These are phyloP conservation scores for Phytophthora tentaculata DNA, from an alignment of 352 stramenopile genomes.

Conservation along the genomic window DNA sequence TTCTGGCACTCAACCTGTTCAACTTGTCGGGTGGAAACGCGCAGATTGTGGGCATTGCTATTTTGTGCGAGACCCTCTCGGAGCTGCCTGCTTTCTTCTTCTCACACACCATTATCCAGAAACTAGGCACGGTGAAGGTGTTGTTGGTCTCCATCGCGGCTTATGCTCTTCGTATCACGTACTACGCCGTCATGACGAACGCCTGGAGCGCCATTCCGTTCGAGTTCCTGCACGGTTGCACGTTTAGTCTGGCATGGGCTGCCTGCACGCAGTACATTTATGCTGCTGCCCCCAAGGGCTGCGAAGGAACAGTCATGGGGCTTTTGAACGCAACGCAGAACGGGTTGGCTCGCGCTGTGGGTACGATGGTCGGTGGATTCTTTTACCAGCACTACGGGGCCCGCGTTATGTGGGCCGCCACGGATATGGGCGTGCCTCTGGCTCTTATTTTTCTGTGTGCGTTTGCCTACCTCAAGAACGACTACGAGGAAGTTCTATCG, in stretches of 20 bases:
- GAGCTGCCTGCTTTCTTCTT: conserved; percentile 81
- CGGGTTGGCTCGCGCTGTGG: conserved; percentile 52
- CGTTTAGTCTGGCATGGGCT: conserved; percentile 61
- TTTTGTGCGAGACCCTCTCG: conserved; percentile 45
- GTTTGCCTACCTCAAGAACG: conserved; percentile 56
- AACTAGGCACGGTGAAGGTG: conserved; percentile 65
- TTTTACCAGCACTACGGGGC: conserved; percentile 65
- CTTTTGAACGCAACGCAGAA: conserved; percentile 66
- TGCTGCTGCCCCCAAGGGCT: conserved; percentile 42
- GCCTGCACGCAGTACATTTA: conserved; percentile 67
- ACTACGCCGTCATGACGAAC: conserved; percentile 66
- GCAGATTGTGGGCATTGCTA: conserved; percentile 73
- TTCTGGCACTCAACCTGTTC: conserved; percentile 77
- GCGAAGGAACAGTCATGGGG: conserved; percentile 64
- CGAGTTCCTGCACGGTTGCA: conserved; percentile 61
- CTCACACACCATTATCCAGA: conserved; percentile 67
- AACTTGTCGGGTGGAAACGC: conserved; percentile 69
- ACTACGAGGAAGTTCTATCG: conserved; percentile 28
- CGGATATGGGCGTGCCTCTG: conserved; percentile 58
- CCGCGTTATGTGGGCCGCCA: conserved; percentile 60
- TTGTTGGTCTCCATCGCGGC: conserved; percentile 54
- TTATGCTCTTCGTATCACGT: conserved; percentile 59
- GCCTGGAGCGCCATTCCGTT: conserved; percentile 66
- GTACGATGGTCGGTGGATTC: conserved; percentile 62
- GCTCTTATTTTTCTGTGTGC: conserved; percentile 50